These are phyloP conservation scores for Phaffia tasmanica DNA, from an alignment of 768 basidiomycete genomes.

Conservation along the genomic window DNA sequence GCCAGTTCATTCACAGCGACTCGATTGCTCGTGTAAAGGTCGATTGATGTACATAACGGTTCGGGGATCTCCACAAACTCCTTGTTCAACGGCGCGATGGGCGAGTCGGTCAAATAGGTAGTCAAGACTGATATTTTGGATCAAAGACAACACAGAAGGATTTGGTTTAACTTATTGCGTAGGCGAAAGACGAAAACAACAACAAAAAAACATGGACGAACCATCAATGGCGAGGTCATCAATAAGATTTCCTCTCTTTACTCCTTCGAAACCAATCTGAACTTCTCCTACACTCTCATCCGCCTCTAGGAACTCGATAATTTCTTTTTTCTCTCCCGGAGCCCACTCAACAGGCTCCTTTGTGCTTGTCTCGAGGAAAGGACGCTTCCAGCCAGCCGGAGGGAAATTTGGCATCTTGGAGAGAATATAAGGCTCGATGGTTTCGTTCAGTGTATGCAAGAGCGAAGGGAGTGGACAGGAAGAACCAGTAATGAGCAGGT, in stretches of 20 bases:
- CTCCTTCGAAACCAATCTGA: conserved; percentile 34
- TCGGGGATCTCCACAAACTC: conserved; percentile 84
- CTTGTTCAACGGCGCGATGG: conserved; percentile 47
- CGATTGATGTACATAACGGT: conserved; percentile 65
- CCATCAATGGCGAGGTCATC: conserved; percentile 7
- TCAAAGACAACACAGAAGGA: neutral
- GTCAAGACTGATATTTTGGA: conserved; percentile 45
- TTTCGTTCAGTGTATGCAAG: conserved; percentile 64
- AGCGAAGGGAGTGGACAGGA: conserved; percentile 59
- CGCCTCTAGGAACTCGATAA: conserved; percentile 88
- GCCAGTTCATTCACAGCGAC: conserved; percentile 62
- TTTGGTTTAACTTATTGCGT: too few species aligned
- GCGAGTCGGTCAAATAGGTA: conserved; percentile 68
- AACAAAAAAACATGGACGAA: neutral
- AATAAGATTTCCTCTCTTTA: conserved; percentile 14
- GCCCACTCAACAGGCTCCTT: conserved; percentile 50
- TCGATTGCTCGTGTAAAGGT: conserved; percentile 65
- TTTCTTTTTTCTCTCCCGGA: conserved; percentile 46
- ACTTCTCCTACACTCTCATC: conserved; percentile 85
- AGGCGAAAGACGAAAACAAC: neutral
- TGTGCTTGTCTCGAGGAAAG: conserved; percentile 80
- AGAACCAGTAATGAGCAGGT: conserved; percentile 74
- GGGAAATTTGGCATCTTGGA: conserved; percentile 42
- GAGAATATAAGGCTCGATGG: conserved; percentile 72
- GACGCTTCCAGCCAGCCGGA: conserved; percentile 75